Evolutionary conservation across 331 rosid species (phyloP).

Genomic region (Acacia concinna): DNA sequence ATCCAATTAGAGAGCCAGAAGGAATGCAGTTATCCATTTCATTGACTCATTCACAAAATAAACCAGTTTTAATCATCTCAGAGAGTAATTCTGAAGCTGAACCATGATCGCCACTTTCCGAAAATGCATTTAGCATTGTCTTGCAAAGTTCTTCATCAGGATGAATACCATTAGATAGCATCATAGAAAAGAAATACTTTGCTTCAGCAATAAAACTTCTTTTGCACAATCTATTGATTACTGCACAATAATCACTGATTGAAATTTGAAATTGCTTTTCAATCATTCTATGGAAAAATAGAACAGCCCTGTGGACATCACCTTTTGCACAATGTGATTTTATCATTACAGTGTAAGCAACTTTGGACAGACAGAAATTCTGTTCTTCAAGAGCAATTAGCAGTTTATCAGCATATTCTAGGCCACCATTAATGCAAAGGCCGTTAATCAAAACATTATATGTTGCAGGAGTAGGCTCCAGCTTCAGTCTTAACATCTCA

Average conservation of each 20-base stretch:
- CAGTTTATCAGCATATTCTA: constrained; percentile 45
- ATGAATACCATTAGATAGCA: constrained; percentile 39
- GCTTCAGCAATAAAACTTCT: constrained; percentile 44
- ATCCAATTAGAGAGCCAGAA: background rate
- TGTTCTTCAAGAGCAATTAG: constrained; percentile 11
- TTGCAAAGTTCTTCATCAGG: constrained; percentile 50
- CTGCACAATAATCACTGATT: constrained; percentile 10
- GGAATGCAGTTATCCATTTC: background rate
- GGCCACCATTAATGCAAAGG: constrained; percentile 52
- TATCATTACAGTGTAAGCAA: constrained; percentile 12
- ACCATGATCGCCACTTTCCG: constrained; percentile 24
- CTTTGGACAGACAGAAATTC: constrained; percentile 18
- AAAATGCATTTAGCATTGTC: constrained; percentile 44
- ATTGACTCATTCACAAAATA: constrained; percentile 35
- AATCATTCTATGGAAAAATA: constrained; percentile 15
- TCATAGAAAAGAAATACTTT: constrained; percentile 46
- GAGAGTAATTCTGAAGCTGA: constrained; percentile 46
- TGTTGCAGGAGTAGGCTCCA: constrained; percentile 50
- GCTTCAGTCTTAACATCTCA: constrained; percentile 51
- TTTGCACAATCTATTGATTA: constrained; percentile 48
- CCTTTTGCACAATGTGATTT: constrained; percentile 19
- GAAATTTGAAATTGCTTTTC: constrained; percentile 9
- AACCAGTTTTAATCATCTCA: constrained; percentile 48
- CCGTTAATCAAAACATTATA: constrained; percentile 53
- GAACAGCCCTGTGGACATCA: background rate